phyloP scores from a whole-genome alignment of 768 basidiomycete genomes.

The Mycena pura region DNA sequence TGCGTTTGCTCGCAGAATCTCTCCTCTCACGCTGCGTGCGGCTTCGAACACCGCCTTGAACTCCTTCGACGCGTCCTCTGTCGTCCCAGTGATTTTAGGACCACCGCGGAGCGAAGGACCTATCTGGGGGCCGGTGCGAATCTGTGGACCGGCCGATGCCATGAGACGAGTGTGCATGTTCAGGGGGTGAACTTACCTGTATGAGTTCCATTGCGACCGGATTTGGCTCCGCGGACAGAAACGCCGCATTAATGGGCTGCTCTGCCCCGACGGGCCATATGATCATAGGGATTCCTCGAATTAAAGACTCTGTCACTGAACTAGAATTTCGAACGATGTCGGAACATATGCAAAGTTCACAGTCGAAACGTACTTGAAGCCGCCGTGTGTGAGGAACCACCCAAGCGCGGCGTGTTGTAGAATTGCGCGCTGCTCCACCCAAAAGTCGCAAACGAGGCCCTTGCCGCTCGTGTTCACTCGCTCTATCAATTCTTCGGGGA shows the following conservation, averaged over 20 bases:
- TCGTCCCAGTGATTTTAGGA: slow-evolving; percentile 3
- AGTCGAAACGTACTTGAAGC: no score
- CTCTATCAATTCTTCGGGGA: no score
- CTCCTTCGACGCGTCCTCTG: slow-evolving; percentile 10
- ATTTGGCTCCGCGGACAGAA: background rate
- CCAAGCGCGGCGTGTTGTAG: no score
- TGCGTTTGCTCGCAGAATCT: background rate
- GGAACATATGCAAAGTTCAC: no score
- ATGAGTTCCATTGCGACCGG: slow-evolving; percentile 13
- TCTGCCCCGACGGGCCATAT: slow-evolving; percentile 14
- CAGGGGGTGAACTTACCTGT: background rate
- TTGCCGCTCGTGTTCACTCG: no score
- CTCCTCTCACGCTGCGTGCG: background rate
- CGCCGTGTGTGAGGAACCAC: no score
- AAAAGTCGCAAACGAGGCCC: no score
- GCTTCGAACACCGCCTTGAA: background rate
- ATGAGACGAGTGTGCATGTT: no score
- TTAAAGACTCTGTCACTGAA: no score
- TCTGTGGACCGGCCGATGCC: background rate
- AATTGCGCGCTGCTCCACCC: no score
- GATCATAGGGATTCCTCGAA: slow-evolving; percentile 7
- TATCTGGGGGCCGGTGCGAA: background rate
- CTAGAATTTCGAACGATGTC: no score
- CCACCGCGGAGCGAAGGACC: background rate
- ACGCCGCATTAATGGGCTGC: slow-evolving; percentile 6